Base-by-base conservation (phyloP, 2,329 filamentous ascomycete genomes). In the Xylariaceae sp. region DNA sequence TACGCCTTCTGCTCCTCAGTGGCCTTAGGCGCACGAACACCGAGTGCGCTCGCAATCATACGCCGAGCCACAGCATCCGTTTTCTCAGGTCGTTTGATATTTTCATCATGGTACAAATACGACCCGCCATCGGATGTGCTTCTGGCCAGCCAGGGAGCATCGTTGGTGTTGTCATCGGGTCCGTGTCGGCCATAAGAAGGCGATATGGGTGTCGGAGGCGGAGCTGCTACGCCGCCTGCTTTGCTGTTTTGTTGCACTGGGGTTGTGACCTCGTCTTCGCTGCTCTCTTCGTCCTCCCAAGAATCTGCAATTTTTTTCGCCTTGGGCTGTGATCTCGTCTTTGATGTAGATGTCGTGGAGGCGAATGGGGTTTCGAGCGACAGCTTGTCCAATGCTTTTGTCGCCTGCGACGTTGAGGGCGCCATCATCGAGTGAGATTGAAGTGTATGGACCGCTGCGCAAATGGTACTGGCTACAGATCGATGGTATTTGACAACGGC, bases 1-100 rank as follows among this genome's bases (percentile, higher is more conserved):
- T 94, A 97, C 48, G 90, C 89, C 62, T 80, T 81, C 77, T 96
- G 89, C 73, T 97, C 92, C 57, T 95, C 90, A 1, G 90, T 97
- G 69, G 86, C 82, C 74, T 83, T 87, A 31, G 90, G 90, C 33
- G 86, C 84, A 64, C 86, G 84, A 49, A 97, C 82, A 1, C 94
- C 94, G 59, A 97, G 74, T 0, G 89, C 91, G 3, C 88, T 89
- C 1, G 90, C 91, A 68, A 99, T 97, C 82, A 99, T 80, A 53
- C 94, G 79, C 56, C 88, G 83, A 5, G 94, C 94, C 38, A 96
- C 90, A 1, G 91, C 90, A 55, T 95, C 95, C 56, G 92, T 95
- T 77, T 96, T 99, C 72, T 96, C 92, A 0, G 91, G 93, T 38
- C 48, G 46, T 47, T 28, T 41, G 34, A 45, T 40, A 18, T 45